Base-by-base conservation (phyloP, 2,329 filamentous ascomycete genomes). In the Fusarium heterosporum region DNA sequence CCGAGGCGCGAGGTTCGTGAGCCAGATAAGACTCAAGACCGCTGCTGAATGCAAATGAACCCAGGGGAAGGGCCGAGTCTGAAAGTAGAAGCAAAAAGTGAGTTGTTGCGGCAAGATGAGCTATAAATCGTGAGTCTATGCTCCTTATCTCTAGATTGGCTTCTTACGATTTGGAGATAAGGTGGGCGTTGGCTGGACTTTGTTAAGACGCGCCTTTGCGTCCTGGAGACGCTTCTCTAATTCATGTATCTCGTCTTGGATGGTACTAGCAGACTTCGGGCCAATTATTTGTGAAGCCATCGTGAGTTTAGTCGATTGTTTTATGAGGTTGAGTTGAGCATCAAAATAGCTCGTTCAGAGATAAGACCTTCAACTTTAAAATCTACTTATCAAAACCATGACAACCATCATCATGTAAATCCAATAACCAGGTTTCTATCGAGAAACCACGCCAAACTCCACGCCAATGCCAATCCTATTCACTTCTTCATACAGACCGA, bases 31-130 rank as follows among this genome's bases (percentile, higher is more conserved):
- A 95, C 79, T 96, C 92, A 16, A 96, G 85, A 4, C 92, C 92
- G 70, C 88, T 91, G 81, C 89, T 92, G 81, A 95, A 96, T 72
- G 92, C 92, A 79, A 96, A 96, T n/a, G 92, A 93, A 57, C 92
- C 92, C 1, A 96, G 84, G 1, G 92, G 92, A 4, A 96, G 86
- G 14, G 91, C 91, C 2, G 92, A 94, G 81, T 96, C 92, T 46
- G 92, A 88, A 47, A 95, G 88, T 5, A 96, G 84, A 30, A 95
- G 86, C 36, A 93, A 86, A 68, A 90, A 89, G 78, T 95, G 92
- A 30, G 74, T 74, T 9, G 76, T 60, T 17, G 68, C 54, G 10
- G 71, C 60, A 11, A 62, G 58, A 17, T 61, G 68, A 54, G 57
- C 68, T 71, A 49, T 42, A n/a, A 12, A 36, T 14, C 19, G 41